phyloP scores from a whole-genome alignment of 139 green algal species.

The Limnomonas spitsbergensis region DNA sequence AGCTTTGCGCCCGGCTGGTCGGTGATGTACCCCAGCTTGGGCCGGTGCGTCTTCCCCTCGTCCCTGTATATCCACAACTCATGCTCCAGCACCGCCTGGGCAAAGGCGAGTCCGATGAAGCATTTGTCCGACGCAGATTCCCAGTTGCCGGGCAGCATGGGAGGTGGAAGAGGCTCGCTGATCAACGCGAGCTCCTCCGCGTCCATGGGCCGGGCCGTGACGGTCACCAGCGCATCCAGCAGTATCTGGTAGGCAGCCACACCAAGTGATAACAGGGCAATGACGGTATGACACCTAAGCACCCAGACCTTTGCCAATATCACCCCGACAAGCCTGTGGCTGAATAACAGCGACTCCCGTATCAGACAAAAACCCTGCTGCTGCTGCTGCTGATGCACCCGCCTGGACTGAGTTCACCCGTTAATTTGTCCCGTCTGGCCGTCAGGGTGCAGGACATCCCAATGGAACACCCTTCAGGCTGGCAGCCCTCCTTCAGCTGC shows the following conservation, averaged over 20 bases:
- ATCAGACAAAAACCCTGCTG: too few species aligned
- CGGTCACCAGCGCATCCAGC: too few species aligned
- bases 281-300: too few species aligned
- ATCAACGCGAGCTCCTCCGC: too few species aligned
- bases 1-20: conserved; percentile 5
- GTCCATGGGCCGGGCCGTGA: too few species aligned
- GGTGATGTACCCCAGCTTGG: conserved; percentile 31
- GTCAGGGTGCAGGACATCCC: background rate
- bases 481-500: background rate
- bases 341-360: too few species aligned
- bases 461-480: background rate
- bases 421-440: background rate
- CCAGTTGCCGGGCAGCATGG: conserved; percentile 26
- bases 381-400: too few species aligned
- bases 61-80: conserved; percentile 21
- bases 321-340: too few species aligned
- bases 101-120: conserved; percentile 25
- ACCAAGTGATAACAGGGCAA: too few species aligned
- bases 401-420: too few species aligned
- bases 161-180: conserved; percentile 24
- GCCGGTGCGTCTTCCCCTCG: conserved; percentile 15
- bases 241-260: too few species aligned
- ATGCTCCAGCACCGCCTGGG: conserved; percentile 14
- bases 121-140: conserved; percentile 17
- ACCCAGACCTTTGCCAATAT: too few species aligned